These are phyloP conservation scores for Sporothrix luriei DNA, from an alignment of 2,329 filamentous ascomycete genomes.

Conservation along the genomic window DNA sequence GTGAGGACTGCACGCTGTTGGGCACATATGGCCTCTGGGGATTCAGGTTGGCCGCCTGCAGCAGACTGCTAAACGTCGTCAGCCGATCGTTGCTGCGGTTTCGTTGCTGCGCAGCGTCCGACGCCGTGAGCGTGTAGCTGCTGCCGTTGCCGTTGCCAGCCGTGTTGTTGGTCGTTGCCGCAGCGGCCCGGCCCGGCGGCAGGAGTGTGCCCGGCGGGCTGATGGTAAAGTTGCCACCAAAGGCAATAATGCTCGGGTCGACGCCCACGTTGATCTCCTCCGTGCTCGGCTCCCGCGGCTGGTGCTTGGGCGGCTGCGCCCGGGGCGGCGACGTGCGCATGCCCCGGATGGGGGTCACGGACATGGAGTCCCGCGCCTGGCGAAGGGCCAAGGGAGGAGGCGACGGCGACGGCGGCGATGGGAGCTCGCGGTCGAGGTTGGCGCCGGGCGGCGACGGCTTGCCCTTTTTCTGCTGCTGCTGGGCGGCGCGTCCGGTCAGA, in stretches of 20 bases:
- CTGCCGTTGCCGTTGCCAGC: background rate
- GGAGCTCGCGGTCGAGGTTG: conserved; percentile 19
- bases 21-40: conserved; percentile 50
- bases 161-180: background rate
- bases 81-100: conserved; percentile 38
- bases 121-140: background rate
- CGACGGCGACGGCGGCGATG: conserved; percentile 38
- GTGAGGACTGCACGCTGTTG: conserved; percentile 30
- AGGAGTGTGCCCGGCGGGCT: conserved; percentile 7
- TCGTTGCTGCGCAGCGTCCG: background rate
- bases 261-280: conserved; percentile 58
- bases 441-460: conserved; percentile 19
- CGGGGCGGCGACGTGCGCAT: conserved; percentile 43
- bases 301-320: conserved; percentile 24
- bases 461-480: conserved; percentile 12
- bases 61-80: conserved; percentile 59
- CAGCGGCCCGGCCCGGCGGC: background rate
- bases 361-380: conserved; percentile 26
- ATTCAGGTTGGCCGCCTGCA: conserved; percentile 53
- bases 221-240: conserved; percentile 18
- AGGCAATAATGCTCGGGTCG: conserved; percentile 49
- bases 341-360: conserved; percentile 45
- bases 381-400: conserved; percentile 31
- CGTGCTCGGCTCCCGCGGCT: conserved; percentile 47
- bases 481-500: conserved; percentile 28